These are phyloP conservation scores for Hylodesmum podocarpum DNA, from an alignment of 306 rosid species.

Conservation along the genomic window DNA sequence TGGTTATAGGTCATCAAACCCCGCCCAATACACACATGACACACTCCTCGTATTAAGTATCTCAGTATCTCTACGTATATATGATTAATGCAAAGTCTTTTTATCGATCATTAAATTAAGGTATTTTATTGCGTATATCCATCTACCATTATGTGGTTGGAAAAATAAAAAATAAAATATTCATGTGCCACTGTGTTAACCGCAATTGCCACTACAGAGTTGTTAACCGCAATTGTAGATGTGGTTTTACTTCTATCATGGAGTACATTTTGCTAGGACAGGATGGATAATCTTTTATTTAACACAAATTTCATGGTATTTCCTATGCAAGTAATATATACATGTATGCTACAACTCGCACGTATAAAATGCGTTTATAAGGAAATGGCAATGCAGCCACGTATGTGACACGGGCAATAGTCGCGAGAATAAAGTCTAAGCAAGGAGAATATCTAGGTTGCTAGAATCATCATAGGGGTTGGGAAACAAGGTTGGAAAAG, in stretches of 20 bases:
- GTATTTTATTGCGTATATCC: background rate
- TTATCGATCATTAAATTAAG: background rate
- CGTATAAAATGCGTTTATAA: background rate
- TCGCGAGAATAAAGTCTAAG: slow-evolving; percentile 10
- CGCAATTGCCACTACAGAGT: background rate
- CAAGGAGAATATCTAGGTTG: slow-evolving; percentile 41
- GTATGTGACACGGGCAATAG: background rate
- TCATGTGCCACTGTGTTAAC: background rate
- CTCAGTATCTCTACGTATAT: background rate
- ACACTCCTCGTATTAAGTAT: background rate
- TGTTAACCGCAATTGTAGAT: background rate
- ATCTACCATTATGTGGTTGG: background rate
- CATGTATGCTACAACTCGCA: no score
- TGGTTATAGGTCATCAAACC: background rate
- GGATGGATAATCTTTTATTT: background rate
- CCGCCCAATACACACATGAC: background rate
- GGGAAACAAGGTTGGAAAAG: slow-evolving; percentile 26
- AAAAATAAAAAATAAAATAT: no score
- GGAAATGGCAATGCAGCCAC: background rate
- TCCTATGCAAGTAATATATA: background rate
- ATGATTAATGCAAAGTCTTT: background rate
- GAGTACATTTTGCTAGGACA: background rate
- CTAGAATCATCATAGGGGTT: slow-evolving; percentile 36
- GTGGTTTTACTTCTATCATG: background rate
- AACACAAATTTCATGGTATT: background rate